Percentiles rank a stretch among this genome's conserved stretches.
Conservation (phyloP, 2,329 filamentous ascomycete species). For the Incumbomyces delicatus region DNA sequence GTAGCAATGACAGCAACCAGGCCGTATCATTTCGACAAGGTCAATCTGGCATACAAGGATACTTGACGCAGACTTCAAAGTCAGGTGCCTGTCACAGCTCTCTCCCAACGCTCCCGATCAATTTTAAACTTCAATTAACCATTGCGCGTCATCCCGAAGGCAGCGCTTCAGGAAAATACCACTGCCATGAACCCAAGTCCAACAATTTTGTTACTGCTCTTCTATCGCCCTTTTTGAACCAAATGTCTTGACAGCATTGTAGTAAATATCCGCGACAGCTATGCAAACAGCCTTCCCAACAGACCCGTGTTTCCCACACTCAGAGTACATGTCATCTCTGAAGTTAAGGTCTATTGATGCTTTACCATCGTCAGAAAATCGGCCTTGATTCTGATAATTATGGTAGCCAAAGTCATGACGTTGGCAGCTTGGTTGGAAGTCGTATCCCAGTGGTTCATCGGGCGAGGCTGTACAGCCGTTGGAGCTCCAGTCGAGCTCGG, state of each 20-base stretch:
- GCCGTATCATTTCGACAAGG: too few relatives aligned
- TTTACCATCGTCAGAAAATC: conserved; percentile 37
- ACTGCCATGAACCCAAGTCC: too few relatives aligned
- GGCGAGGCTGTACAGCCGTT: conserved; percentile 28
- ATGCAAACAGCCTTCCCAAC: conserved; percentile 18
- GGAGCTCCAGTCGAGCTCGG: conserved; percentile 28
- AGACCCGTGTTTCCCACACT: conserved; percentile 23
- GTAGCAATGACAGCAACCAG: too few relatives aligned
- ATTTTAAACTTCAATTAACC: too few relatives aligned
- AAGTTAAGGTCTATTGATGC: conserved; percentile 44
- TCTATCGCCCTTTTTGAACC: conserved; percentile 7
- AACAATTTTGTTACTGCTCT: not conserved
- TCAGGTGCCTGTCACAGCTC: too few relatives aligned
- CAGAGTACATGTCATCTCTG: conserved; percentile 27
- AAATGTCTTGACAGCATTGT: conserved; percentile 24
- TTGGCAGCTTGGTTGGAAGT: conserved; percentile 35
- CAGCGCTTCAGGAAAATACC: too few relatives aligned
- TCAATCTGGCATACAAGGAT: too few relatives aligned
- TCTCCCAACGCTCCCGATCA: too few relatives aligned
- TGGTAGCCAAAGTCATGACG: conserved; percentile 50
- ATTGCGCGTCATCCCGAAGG: too few relatives aligned
- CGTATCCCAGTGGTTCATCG: conserved; percentile 26
- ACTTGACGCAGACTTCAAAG: too few relatives aligned
- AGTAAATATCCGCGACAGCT: conserved; percentile 26
- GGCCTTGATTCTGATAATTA: conserved; percentile 42